phyloP scores from a whole-genome alignment of 2,329 filamentous ascomycete genomes.

The Alternaria alternata region DNA sequence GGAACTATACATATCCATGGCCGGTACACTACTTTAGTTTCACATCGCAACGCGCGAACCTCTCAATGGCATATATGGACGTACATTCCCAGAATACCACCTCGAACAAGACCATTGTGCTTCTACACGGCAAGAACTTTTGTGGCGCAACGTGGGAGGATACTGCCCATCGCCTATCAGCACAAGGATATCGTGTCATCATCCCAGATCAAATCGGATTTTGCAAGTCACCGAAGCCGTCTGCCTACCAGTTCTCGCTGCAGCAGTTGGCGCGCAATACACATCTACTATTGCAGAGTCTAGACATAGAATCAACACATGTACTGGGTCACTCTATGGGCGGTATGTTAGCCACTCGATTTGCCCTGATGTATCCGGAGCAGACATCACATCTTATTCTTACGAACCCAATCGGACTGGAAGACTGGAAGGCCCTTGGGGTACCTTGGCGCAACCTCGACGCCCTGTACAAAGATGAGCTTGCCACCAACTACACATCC shows the following conservation, averaged over 20 bases:
- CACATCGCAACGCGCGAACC: constrained; percentile 56
- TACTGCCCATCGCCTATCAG: constrained; percentile 56
- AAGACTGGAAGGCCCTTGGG: constrained; percentile 58
- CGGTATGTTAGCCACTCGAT: constrained; percentile 63
- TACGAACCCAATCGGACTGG: constrained; percentile 62
- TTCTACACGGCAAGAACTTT: constrained; percentile 66
- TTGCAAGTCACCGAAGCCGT: constrained; percentile 65
- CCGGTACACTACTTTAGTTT: constrained; percentile 59
- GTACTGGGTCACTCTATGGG: constrained; percentile 65
- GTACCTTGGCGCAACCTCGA: constrained; percentile 37
- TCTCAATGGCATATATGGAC: constrained; percentile 67
- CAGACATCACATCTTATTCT: constrained; percentile 57
- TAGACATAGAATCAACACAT: constrained; percentile 56
- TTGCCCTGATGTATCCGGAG: constrained; percentile 60
- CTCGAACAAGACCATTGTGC: constrained; percentile 54
- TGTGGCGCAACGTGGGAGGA: constrained; percentile 63
- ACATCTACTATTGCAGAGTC: constrained; percentile 55
- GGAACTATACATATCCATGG: constrained; percentile 60
- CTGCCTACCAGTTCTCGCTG: constrained; percentile 61
- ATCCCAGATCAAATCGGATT: constrained; percentile 65
- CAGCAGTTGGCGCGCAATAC: constrained; percentile 63
- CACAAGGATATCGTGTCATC: constrained; percentile 61
- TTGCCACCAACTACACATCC: constrained; percentile 32
- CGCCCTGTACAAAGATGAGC: constrained; percentile 26
- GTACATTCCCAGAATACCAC: constrained; percentile 48